Base-by-base conservation (phyloP, 169 alveolate species). In the Cryptosporidium muris region DNA sequence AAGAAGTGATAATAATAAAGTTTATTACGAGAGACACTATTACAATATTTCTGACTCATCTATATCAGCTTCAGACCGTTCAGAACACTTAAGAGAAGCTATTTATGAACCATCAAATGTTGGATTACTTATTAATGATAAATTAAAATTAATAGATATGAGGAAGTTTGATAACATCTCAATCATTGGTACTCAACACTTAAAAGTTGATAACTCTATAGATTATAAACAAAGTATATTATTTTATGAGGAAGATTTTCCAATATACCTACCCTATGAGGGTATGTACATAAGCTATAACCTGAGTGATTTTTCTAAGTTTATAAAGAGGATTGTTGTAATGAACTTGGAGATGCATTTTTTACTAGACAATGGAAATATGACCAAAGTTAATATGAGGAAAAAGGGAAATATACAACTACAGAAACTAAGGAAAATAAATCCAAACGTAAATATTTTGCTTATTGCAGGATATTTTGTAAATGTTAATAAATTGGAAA, bases 341-440 rank as follows among this genome's bases (percentile, higher is more conserved):
- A 62, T 74, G 85, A 68, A 74, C 4, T n/a, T 74, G 14, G 85
- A 74, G 38, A 74, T 74, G 68, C 85, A 74, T 48, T 48, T 74
- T 3, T 58, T 9, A 40, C 49, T 74, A 47, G 74, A 74, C 47
- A 64, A 12, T 12, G 47, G 6, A 5, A 64, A 42, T 9, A 54
- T 11, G 47, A 52, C 63, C 63, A 9, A 37, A 53, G 9, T 8
- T 53, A 49, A 49, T 49, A 49, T 49, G n/a, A 49, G 56, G n/a
- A 49, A 49, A 49, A 49, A 37, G 6, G 63, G 6, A 53, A 37
- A 25, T 38, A 25, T 60, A 7, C 36, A 60, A 2, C 45, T 74
- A 12, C 14, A 63, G 45, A 53, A 38, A 34, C 16, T 11, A 8
- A 62, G 49, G 2, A 2, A 11, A 4, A 25, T 25, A 62, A 40